Base-by-base conservation (phyloP, 495 filamentous ascomycete species). In the Penicillium soppii region DNA sequence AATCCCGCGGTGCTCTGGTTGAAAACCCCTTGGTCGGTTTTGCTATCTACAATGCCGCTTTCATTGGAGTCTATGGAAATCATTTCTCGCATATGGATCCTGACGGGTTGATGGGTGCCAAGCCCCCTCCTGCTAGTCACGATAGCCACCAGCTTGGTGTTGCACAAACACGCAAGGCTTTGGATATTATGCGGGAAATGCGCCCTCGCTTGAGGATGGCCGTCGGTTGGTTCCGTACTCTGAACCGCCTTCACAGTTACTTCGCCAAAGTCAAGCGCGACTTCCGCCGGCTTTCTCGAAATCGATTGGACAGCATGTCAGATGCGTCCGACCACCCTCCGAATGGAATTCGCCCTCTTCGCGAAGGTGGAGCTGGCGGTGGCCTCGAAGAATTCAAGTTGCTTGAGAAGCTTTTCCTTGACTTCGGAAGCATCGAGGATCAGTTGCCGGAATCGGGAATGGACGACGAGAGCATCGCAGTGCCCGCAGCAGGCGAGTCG, bases 21-120 rank as follows among this genome's bases (percentile, higher is more conserved):
- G 88, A 94, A 72, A 94, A 89, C 23, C 86, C 90, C 0, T 80
- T 92, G 33, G 81, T 91, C 10, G 83, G 87, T 5, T 92, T 91
- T 59, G 87, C 90, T 6, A 82, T 91, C 50, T 94, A 89, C 75
- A 87, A 87, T 51, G 88, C 88, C n/a, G 82, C 82, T 0, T 88
- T 91, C 53, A 63, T 80, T 16, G 77, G 78, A 54, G 70, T 92
- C 8, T 95, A 95, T 61, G 82, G 81, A 8, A 73, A 76, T 21
- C 80, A 86, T 60, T 95, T 92, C 63, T 82, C 86, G 0, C 83
- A 86, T 53, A 91, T 94, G 86, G 90, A 95, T 56, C 73, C 74
- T 1, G 76, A 83, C 17, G 77, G 79, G 13, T 79, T 83, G 57
- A 77, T 92, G 71, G 57, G 56, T 12, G 41, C 58, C 7, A 63